Evolutionary conservation across 164 flowering plant genomes (phyloP).

Genomic region (Platanus orientalis): DNA sequence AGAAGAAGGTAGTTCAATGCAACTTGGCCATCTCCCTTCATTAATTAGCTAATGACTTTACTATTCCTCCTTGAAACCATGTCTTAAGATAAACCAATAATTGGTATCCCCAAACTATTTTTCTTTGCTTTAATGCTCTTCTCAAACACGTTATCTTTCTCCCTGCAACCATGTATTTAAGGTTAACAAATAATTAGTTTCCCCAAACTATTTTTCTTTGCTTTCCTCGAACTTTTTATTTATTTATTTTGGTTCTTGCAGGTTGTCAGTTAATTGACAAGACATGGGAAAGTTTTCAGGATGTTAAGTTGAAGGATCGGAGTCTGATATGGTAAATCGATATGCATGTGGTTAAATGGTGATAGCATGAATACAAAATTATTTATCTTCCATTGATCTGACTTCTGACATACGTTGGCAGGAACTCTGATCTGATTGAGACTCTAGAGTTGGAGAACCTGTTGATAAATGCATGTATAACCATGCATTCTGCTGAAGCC

Average conservation of each 20-base stretch:
- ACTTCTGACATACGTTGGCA: conserved; percentile 21
- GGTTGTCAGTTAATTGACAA: conserved; percentile 87
- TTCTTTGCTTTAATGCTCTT: no score
- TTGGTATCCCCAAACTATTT: no score
- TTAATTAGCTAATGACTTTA: neutral
- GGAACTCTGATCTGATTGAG: conserved; percentile 97
- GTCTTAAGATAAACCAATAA: no score
- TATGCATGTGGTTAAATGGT: conserved; percentile 3
- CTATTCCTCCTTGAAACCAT: neutral
- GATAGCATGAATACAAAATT: neutral
- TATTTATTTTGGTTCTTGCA: no score
- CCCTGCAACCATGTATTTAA: no score
- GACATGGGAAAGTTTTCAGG: conserved; percentile 85
- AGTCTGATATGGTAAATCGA: conserved; percentile 75
- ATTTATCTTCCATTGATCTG: neutral
- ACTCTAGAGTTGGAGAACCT: conserved; percentile 97
- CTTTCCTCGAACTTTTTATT: no score
- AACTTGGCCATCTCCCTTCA: neutral
- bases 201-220: no score
- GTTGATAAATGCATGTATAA: conserved; percentile 87
- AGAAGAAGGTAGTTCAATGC: neutral
- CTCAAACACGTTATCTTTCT: no score
- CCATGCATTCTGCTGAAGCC: conserved; percentile 99
- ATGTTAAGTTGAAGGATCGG: conserved; percentile 80
- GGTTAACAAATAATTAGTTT: no score